Conservation (phyloP, 1,284 basidiomycete genomes). For the Lignosus rhinocerotis region DNA sequence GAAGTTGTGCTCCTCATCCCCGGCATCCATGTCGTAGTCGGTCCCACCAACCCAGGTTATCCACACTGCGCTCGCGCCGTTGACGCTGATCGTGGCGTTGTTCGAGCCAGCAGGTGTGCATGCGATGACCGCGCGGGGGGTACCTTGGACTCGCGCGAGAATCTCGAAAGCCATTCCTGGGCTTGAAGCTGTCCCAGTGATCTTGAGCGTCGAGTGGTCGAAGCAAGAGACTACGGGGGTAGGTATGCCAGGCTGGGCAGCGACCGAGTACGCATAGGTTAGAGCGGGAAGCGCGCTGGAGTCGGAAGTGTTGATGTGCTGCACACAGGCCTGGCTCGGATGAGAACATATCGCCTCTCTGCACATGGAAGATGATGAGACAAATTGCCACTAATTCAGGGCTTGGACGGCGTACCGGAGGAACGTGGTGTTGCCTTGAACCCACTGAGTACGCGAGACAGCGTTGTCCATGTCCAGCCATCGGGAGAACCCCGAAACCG, state of each 20-base stretch:
- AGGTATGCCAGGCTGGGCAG: constrained; percentile 49
- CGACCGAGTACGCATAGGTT: constrained; percentile 54
- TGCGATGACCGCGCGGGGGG: constrained; percentile 17
- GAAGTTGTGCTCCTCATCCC: constrained; percentile 53
- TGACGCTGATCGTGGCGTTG: constrained; percentile 59
- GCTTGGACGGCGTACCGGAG: constrained; percentile 41
- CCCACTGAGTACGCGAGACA: constrained; percentile 59
- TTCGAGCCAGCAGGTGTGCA: constrained; percentile 35
- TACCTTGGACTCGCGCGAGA: constrained; percentile 48
- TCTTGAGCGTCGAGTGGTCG: constrained; percentile 52
- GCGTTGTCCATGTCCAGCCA: constrained; percentile 72
- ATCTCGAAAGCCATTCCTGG: constrained; percentile 74
- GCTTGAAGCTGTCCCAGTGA: constrained; percentile 51
- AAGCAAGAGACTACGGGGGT: constrained; percentile 62
- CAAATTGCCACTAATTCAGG: too few relatives aligned
- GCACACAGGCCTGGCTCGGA: constrained; percentile 57
- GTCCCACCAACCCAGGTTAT: constrained; percentile 73
- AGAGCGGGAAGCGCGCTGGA: constrained; percentile 36
- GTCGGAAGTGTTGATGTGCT: constrained; percentile 47
- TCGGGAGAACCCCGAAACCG: constrained; percentile 52
- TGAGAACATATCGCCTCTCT: constrained; percentile 74
- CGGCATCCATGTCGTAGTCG: constrained; percentile 63
- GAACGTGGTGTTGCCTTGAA: constrained; percentile 45
- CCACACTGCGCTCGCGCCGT: constrained; percentile 50
- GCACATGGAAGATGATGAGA: not conserved